Evolutionary conservation across 2,329 filamentous ascomycete genomes (phyloP), one percentile per base, ranked within the genome.

Genomic region (Phoma sp.): DNA sequence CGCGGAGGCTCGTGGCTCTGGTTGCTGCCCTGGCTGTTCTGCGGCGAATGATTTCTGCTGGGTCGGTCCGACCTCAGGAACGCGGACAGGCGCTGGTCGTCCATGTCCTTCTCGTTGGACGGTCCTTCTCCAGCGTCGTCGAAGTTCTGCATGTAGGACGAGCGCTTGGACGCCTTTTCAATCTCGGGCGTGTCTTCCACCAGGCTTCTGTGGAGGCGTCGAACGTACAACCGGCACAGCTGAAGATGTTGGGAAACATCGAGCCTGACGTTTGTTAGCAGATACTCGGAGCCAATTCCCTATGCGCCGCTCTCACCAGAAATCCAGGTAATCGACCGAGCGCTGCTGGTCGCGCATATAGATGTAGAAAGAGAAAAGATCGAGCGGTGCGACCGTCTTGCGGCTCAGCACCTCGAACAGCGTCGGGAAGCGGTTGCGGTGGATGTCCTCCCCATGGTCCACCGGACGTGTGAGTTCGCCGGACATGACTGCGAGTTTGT

Each of bases 221-320:
- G 91, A 19, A 99, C 95, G 79, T 97, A 99, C 77, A 98, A 92
- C 44, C 96, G 90, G 75, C 91, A 99, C 53, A 99, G 84, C 21
- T 94, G 96, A 89, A 98, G 97, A 79, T 99, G 95, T 74, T 99
- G 95, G 15, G 95, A 94, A 57, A 99, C 95, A 87, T 99, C 95
- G 68, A 99, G 92, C 95, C 94, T 98, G 68, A 25, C 21, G 13
- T n/a, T 36, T 47, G 50, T 75, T 62, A 76, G 72, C 33, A 10
- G 9, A 36, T 27, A 19, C 12, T 22, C 15, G 6, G 3, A 1
- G 6, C n/a, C 9, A 27, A 5, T 6, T 33, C 9, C 45, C 9
- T 5, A 50, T n/a, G 27, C 29, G 38, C 15, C 24, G 36, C 48
- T 74, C 86, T 55, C 81, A 98, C 95, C 96, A 99, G 77, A 99